Conservation (phyloP, 2,329 filamentous ascomycete genomes). For the Exserohilum turcica region DNA sequence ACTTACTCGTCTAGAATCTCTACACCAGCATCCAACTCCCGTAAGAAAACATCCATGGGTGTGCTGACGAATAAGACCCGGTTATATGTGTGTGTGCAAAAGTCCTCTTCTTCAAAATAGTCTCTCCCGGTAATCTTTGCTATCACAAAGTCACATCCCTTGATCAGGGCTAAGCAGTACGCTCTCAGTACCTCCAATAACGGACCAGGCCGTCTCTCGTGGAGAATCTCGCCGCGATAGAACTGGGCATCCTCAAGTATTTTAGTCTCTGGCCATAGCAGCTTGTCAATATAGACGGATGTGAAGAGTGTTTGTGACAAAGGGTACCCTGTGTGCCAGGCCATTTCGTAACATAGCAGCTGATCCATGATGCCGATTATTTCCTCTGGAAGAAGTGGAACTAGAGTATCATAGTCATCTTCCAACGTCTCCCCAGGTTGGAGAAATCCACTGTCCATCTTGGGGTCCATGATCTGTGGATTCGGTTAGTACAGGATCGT, state of each 20-base stretch:
- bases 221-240: constrained; percentile 53
- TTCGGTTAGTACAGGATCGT: not conserved
- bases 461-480: constrained; percentile 91
- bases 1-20: constrained; percentile 42
- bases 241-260: constrained; percentile 67
- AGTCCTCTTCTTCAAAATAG: constrained; percentile 98
- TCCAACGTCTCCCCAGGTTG: constrained; percentile 80
- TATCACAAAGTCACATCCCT: constrained; percentile 80
- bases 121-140: constrained; percentile 79
- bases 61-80: constrained; percentile 69
- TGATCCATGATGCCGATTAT: constrained; percentile 94
- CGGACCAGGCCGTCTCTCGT: constrained; percentile 30
- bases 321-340: constrained; percentile 95
- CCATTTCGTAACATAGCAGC: constrained; percentile 90
- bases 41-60: constrained; percentile 41
- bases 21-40: constrained; percentile 40
- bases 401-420: constrained; percentile 76
- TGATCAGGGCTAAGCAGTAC: constrained; percentile 84
- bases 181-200: constrained; percentile 69
- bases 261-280: constrained; percentile 72
- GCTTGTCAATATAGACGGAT: constrained; percentile 83
- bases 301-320: constrained; percentile 94
- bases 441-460: constrained; percentile 95
- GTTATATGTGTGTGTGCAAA: constrained; percentile 89
- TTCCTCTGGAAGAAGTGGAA: constrained; percentile 73